Evolutionary conservation across 2,329 filamentous ascomycete genomes (phyloP), one percentile per base, ranked within the genome.

Genomic region (Fusarium tanahbumbuense): DNA sequence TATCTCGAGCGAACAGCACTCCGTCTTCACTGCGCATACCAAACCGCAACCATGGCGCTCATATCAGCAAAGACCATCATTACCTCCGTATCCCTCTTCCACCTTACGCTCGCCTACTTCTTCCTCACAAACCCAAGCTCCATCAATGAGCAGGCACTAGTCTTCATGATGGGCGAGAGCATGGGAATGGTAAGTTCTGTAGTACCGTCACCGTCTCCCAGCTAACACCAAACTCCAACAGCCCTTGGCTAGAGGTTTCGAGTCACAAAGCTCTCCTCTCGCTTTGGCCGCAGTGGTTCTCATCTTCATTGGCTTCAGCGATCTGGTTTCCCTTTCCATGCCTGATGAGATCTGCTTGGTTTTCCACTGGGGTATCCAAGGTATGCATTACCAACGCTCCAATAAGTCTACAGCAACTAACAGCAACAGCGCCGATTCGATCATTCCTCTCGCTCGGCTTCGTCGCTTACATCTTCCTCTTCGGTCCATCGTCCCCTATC

Each of bases 31-130:
- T 42, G 30, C 8, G 13, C 9, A 32, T 18, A 30, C 34, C 22
- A 15, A 48, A 56, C 49, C 49, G 59, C 74, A 74, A 84, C 56
- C 67, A 98, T 98, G 94, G 91, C 89, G 32, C 84, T 97, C 78
- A 87, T 98, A 76, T 94, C 93, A 4, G 90, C 91, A 65, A 91
- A 88, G 77, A 93, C 91, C 11, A 91, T 97, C 79, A 91, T 98
- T 74, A 91, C 92, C 73, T 91, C 89, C 55, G 83, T 97, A 73
- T 92, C 92, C 73, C 87, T 97, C 78, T 93, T 96, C 83, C 93
- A 97, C 82, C 81, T 97, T 70, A 93, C 92, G 8, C 84, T 96
- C 50, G 93, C 91, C 75, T 94, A 91, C 81, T 93, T 96, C 83
- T 91, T 98, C 82, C 85, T 97, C 75, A 91, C 88, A 44, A 90